Percentiles rank a stretch among this genome's conserved stretches.
These are phyloP conservation scores for Ophiostoma montium DNA, from an alignment of 2,329 filamentous ascomycete species.

Conservation along the genomic window DNA sequence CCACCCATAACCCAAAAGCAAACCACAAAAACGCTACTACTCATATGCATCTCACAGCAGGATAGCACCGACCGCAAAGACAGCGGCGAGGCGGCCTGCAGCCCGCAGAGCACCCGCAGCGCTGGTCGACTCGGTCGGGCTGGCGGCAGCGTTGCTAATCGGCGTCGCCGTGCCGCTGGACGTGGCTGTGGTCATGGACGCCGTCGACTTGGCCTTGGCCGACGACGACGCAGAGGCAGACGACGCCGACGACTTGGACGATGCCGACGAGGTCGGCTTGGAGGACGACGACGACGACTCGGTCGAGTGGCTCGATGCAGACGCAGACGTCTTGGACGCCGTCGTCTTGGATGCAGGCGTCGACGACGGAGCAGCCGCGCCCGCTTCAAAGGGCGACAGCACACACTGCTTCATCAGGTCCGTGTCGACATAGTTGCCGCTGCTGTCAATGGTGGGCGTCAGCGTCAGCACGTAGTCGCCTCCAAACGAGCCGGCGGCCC, in stretches of 20 bases:
- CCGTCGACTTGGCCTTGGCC: background rate
- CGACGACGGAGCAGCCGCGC: background rate
- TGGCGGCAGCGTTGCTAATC: background rate
- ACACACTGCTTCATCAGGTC: constrained; percentile 12
- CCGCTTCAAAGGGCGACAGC: constrained; percentile 8
- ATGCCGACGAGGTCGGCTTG: background rate
- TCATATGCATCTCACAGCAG: background rate
- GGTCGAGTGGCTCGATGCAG: background rate
- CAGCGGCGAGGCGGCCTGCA: background rate
- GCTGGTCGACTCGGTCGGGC: background rate
- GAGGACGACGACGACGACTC: background rate
- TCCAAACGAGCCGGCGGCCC: constrained; percentile 18
- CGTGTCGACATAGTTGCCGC: constrained; percentile 11
- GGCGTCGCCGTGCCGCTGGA: background rate
- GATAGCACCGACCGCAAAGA: background rate
- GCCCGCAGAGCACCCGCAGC: background rate
- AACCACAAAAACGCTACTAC: background rate
- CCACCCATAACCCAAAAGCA: background rate
- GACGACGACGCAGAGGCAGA: background rate
- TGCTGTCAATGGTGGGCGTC: constrained; percentile 13
- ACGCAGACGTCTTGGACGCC: constrained; percentile 1
- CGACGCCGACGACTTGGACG: background rate
- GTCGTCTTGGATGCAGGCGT: background rate
- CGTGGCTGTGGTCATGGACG: background rate
- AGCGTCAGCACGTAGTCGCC: constrained; percentile 17